Evolutionary conservation across 352 stramenopile species (phyloP).

Genomic region (Phytophthora capsici): DNA sequence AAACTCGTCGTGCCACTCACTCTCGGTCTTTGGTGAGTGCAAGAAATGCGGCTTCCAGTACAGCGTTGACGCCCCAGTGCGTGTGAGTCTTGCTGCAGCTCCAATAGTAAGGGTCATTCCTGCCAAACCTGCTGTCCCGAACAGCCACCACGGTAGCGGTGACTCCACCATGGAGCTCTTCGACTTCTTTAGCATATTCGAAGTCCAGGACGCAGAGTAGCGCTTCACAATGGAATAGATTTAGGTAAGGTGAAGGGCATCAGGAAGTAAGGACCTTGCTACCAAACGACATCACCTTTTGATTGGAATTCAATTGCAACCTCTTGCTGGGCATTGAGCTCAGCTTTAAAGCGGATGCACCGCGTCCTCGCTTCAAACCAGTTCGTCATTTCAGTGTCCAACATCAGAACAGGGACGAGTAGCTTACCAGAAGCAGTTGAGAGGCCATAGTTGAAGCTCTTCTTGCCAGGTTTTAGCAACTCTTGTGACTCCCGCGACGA

Average conservation of each 20-base stretch:
- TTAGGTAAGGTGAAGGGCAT: too few relatives aligned
- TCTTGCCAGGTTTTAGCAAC: neutral
- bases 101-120: constrained; percentile 97
- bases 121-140: constrained; percentile 91
- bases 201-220: constrained; percentile 37
- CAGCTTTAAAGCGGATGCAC: constrained; percentile 7
- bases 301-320: constrained; percentile 9
- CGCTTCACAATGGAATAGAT: constrained; percentile 26
- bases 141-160: constrained; percentile 92
- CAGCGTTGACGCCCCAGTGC: constrained; percentile 94
- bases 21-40: constrained; percentile 79
- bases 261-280: too few relatives aligned
- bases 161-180: constrained; percentile 47
- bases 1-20: constrained; percentile 95
- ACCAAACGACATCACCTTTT: constrained; percentile 20
- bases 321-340: constrained; percentile 2
- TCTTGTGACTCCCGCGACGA: constrained; percentile 1
- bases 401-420: too few relatives aligned
- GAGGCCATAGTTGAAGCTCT: constrained; percentile 18
- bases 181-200: constrained; percentile 34
- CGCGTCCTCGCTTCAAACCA: constrained; percentile 18
- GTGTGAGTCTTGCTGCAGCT: constrained; percentile 94
- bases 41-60: constrained; percentile 94
- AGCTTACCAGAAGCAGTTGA: constrained; percentile 33
- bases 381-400: too few relatives aligned